phyloP scores from a whole-genome alignment of 805 yeast genomes.

The Lachancea sp. region DNA sequence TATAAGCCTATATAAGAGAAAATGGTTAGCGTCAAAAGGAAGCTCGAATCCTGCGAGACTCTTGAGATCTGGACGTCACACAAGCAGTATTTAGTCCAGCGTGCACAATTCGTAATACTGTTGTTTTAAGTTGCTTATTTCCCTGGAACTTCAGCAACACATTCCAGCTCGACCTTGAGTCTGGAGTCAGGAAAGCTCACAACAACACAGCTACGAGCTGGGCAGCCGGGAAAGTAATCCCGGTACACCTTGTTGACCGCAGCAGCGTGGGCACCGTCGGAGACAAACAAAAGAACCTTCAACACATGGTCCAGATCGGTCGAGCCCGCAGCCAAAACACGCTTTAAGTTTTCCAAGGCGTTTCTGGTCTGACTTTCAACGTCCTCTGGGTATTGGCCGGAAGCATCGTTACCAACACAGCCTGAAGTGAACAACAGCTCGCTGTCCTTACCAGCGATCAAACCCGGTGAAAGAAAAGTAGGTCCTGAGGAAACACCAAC shows the following conservation, averaged over 20 bases:
- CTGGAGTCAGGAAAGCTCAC: conserved; percentile 24
- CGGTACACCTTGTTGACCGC: conserved; percentile 42
- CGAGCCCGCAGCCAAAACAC: conserved; percentile 40
- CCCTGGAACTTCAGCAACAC: too few relatives aligned
- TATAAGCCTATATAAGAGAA: too few relatives aligned
- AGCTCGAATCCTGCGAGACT: too few relatives aligned
- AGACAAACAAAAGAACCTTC: conserved; percentile 46
- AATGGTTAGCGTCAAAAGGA: too few relatives aligned
- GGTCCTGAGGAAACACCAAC: too few relatives aligned
- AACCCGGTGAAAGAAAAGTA: too few relatives aligned
- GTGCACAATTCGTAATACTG: too few relatives aligned
- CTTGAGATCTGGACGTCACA: too few relatives aligned
- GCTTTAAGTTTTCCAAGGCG: conserved; percentile 40
- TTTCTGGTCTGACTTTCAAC: conserved; percentile 40
- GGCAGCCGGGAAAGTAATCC: conserved; percentile 41
- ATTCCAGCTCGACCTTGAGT: neutral
- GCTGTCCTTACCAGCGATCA: conserved; percentile 17
- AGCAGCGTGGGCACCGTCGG: conserved; percentile 38
- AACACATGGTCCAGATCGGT: conserved; percentile 41
- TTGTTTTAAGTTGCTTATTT: too few relatives aligned
- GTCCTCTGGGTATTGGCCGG: conserved; percentile 38
- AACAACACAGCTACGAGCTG: conserved; percentile 49
- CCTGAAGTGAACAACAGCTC: conserved; percentile 48
- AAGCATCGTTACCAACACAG: conserved; percentile 37
- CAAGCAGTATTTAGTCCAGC: too few relatives aligned